A percentile compares a stretch with the other conserved stretches of the same genome.
phyloP scores from a whole-genome alignment of 2,329 filamentous ascomycete genomes.

The Alternaria brassicicola region DNA sequence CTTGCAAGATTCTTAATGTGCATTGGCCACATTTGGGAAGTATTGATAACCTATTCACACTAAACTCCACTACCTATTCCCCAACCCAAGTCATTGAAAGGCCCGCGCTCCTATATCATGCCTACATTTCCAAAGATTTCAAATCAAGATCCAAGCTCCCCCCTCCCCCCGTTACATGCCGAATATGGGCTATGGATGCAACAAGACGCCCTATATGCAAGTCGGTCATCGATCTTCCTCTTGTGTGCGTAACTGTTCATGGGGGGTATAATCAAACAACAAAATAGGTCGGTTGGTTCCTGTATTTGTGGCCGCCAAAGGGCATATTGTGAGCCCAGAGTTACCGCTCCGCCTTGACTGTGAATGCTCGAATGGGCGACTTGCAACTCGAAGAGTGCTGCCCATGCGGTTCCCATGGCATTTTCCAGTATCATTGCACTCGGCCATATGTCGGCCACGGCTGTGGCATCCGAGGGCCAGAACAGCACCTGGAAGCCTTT shows the following conservation, averaged over 20 bases:
- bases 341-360: not conserved
- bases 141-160: not conserved
- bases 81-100: not conserved
- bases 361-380: not conserved
- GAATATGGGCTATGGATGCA: not conserved
- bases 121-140: not conserved
- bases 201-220: conserved; percentile 2
- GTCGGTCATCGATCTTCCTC: not conserved
- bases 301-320: not conserved
- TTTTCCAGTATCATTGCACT: not conserved
- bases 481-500: not conserved
- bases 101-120: not conserved
- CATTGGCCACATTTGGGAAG: not conserved
- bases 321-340: not conserved
- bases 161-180: not conserved
- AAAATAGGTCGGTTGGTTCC: not conserved
- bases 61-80: not conserved
- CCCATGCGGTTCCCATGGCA: not conserved
- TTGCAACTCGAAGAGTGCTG: not conserved
- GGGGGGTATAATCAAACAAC: not conserved
- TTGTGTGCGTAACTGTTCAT: not conserved
- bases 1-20: not conserved
- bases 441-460: not conserved
- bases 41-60: conserved; percentile 1
- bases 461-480: not conserved